These are phyloP conservation scores for Diaporthe amygdali DNA, from an alignment of 2,329 filamentous ascomycete genomes.

Conservation along the genomic window DNA sequence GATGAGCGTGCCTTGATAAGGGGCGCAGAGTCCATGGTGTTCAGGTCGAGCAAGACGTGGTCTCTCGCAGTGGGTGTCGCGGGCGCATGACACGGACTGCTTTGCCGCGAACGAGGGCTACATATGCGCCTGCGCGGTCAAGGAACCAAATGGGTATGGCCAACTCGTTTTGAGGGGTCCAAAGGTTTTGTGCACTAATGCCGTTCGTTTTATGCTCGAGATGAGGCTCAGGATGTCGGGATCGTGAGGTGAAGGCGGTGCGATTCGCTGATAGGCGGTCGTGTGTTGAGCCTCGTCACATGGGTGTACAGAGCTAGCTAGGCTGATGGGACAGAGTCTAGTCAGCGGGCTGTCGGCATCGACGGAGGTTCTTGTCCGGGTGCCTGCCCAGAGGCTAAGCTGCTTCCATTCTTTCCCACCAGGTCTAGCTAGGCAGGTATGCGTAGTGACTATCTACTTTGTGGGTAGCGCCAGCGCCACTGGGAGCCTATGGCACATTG, in stretches of 20 bases:
- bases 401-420: background rate
- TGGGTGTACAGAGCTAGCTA: background rate
- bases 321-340: background rate
- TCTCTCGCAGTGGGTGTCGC: background rate
- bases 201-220: background rate
- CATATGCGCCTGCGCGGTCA: background rate
- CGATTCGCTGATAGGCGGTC: background rate
- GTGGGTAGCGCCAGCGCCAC: background rate
- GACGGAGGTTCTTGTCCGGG: background rate
- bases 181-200: background rate
- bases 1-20: conserved; percentile 62
- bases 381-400: background rate
- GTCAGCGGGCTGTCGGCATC: background rate
- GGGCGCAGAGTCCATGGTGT: conserved; percentile 70
- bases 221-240: background rate
- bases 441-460: too few relatives aligned
- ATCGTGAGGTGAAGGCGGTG: background rate
- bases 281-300: background rate
- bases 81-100: conserved; percentile 12
- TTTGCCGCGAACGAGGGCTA: background rate
- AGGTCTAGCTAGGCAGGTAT: background rate
- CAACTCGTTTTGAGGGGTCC: background rate
- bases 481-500: background rate
- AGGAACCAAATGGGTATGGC: background rate
- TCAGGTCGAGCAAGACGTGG: background rate